These are phyloP conservation scores for Penicillium pancosmium DNA, from an alignment of 495 filamentous ascomycete genomes.

Conservation along the genomic window DNA sequence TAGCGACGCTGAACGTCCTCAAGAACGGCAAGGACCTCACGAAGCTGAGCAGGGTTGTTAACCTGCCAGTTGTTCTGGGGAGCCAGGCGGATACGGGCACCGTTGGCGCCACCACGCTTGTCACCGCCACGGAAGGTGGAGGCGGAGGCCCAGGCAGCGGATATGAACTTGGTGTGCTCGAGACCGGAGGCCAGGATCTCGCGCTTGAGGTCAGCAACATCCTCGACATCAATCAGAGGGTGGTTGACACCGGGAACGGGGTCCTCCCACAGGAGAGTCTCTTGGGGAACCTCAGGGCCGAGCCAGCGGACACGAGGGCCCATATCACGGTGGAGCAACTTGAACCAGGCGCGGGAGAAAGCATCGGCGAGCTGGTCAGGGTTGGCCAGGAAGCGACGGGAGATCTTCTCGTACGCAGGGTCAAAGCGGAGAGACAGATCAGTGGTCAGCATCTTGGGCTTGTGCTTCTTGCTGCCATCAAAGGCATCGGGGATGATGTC, in stretches of 20 bases:
- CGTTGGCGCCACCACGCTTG: slow-evolving; percentile 77
- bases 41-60: slow-evolving; percentile 65
- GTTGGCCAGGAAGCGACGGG: slow-evolving; percentile 64
- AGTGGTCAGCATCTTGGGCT: slow-evolving; percentile 68
- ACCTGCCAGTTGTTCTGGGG: slow-evolving; percentile 69
- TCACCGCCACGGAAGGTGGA: slow-evolving; percentile 73
- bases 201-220: slow-evolving; percentile 63
- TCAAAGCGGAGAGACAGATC: slow-evolving; percentile 72
- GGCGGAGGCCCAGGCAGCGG: slow-evolving; percentile 68
- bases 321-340: slow-evolving; percentile 75
- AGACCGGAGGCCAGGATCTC: slow-evolving; percentile 62
- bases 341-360: slow-evolving; percentile 75
- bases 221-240: slow-evolving; percentile 57
- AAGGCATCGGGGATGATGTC: slow-evolving; percentile 67
- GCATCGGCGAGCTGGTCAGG: slow-evolving; percentile 66
- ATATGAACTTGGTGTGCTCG: slow-evolving; percentile 56
- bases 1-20: slow-evolving; percentile 65
- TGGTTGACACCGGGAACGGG: slow-evolving; percentile 58
- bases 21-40: slow-evolving; percentile 57
- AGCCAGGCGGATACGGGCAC: slow-evolving; percentile 70
- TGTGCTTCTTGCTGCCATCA: slow-evolving; percentile 65
- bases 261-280: slow-evolving; percentile 68
- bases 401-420: slow-evolving; percentile 71
- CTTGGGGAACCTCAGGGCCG: slow-evolving; percentile 68
- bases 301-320: slow-evolving; percentile 67